These are phyloP conservation scores for Naganishia sp. DNA, from an alignment of 1,284 basidiomycete species.

Conservation along the genomic window DNA sequence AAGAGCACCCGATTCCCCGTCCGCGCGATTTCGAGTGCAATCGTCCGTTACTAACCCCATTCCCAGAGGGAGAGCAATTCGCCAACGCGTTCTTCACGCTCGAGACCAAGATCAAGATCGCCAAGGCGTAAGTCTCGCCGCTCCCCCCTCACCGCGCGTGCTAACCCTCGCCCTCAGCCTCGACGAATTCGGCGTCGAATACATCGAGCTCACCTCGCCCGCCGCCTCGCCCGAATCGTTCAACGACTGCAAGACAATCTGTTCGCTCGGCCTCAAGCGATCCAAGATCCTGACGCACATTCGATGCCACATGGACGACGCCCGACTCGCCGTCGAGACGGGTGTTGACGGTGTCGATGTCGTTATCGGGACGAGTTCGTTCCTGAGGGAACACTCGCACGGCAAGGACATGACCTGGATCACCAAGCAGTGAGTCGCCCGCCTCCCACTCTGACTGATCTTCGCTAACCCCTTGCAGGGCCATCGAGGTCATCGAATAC, in stretches of 20 bases:
- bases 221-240: slow-evolving; percentile 97
- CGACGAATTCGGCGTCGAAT: slow-evolving; percentile 98
- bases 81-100: slow-evolving; percentile 99
- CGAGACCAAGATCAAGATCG: slow-evolving; percentile 99
- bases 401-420: slow-evolving; percentile 99
- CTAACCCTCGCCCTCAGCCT: slow-evolving; percentile 54
- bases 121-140: slow-evolving; percentile 62
- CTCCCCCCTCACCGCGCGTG: not conserved
- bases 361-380: slow-evolving; percentile 98
- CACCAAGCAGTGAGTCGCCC: slow-evolving; percentile 69
- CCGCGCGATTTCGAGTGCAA: too few relatives aligned
- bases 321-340: slow-evolving; percentile 96
- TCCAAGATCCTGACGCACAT: slow-evolving; percentile 92
- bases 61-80: slow-evolving; percentile 94
- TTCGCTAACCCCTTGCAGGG: slow-evolving; percentile 36
- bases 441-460: slow-evolving; percentile 10
- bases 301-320: slow-evolving; percentile 99
- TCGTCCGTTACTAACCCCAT: not conserved
- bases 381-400: slow-evolving; percentile 98
- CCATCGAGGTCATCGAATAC: slow-evolving; percentile 98
- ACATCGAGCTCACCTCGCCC: slow-evolving; percentile 98
- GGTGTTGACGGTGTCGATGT: slow-evolving; percentile 99
- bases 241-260: slow-evolving; percentile 95
- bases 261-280: slow-evolving; percentile 93
- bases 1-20: not conserved